Evolutionary conservation across 306 rosid genomes (phyloP).

Genomic region (Quercus aquifolioides): DNA sequence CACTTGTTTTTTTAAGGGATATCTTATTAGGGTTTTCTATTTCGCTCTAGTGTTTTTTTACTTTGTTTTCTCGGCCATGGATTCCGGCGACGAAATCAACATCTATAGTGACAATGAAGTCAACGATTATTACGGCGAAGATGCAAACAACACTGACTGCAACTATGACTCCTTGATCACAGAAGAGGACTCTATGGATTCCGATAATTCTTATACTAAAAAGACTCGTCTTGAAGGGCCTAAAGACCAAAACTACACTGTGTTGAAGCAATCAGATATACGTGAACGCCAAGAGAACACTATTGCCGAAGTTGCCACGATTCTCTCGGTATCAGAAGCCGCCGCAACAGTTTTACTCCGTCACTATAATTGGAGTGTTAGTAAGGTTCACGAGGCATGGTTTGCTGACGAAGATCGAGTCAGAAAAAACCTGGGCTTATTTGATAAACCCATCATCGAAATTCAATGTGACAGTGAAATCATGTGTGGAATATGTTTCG

Average conservation of each 20-base stretch:
- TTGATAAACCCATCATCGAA: not conserved
- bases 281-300: conserved; percentile 26
- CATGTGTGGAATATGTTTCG: conserved; percentile 39
- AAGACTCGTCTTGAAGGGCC: not conserved
- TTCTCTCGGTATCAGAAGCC: conserved; percentile 27
- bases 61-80: not conserved
- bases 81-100: not conserved
- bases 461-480: not conserved
- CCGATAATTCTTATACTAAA: not conserved
- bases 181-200: not conserved
- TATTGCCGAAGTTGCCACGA: conserved; percentile 17
- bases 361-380: conserved; percentile 35
- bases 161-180: not conserved
- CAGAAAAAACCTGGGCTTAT: conserved; percentile 32
- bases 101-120: not conserved
- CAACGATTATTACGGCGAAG: not conserved
- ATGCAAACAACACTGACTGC: not conserved
- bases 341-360: conserved; percentile 32
- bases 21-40: too few species aligned
- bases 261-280: conserved; percentile 14
- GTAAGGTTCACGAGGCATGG: conserved; percentile 38
- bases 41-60: too few species aligned
- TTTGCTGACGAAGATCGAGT: conserved; percentile 35
- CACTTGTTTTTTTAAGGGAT: too few species aligned
- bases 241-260: not conserved